Evolutionary conservation across 768 basidiomycete species (phyloP), one percentile per base, ranked within the genome.

Genomic region (Ephemerocybe angulata): DNA sequence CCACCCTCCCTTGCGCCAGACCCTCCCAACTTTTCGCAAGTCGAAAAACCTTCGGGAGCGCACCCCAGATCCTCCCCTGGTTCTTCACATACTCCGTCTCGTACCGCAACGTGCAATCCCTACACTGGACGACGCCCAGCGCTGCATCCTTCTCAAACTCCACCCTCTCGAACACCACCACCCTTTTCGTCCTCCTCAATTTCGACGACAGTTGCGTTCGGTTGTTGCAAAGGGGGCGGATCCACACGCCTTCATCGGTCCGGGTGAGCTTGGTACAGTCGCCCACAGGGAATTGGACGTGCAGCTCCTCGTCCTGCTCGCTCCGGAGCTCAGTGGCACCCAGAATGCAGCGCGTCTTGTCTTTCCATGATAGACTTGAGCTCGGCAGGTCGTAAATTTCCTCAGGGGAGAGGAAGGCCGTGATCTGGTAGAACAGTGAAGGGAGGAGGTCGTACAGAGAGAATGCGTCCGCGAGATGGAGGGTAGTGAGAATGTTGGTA

Each of bases 61-160:
- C 29, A 33, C 21, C 35, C 48, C 48, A 50, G n/a, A 50, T 50
- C 31, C 48, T 50, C 30, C 31, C 35, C 48, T 50, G 48, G 48
- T 50, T 50, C 48, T 33, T 50, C 48, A 33, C 48, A 29, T 50
- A 50, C 29, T 50, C 48, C 2, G 13, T 50, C 29, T 29, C 29
- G 21, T 33, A 50, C 19, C 48, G 29, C 8, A 30, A n/a, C n/a
- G 48, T 50, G 15, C 48, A 50, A 50, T 50, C 48, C n/a, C 48
- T 30, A 33, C 48, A 50, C 31, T 50, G 48, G 3, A 50, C 48
- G 15, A 50, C 48, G 15, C 35, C 35, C n/a, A 31, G 35, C 29
- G n/a, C n/a, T n/a, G n/a, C n/a, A n/a, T 50, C 48, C 48, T 50
- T 50, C 48, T 50, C 48, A 21, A 50, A 50, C 21, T 50, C 48